These are phyloP conservation scores for Martensiomyces pterosporus DNA, from an alignment of 192 early-diverging fungal genomes.

Conservation along the genomic window DNA sequence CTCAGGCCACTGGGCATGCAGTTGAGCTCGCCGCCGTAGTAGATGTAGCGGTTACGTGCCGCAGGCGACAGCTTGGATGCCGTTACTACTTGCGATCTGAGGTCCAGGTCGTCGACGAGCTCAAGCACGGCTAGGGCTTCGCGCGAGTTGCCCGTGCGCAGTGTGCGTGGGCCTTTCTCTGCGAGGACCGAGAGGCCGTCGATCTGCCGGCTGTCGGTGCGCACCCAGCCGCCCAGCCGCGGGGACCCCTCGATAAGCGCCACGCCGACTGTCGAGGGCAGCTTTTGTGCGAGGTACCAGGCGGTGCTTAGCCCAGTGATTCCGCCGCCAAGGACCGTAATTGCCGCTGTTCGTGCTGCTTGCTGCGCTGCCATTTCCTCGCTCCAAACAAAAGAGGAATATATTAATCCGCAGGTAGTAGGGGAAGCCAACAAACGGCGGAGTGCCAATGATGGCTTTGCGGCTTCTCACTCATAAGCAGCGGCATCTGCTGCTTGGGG, in stretches of 20 bases:
- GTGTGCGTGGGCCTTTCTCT: conserved; percentile 80
- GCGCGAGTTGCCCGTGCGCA: conserved; percentile 64
- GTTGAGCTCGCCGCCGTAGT: conserved; percentile 65
- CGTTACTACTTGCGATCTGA: conserved; percentile 56
- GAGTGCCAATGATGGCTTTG: too few species aligned
- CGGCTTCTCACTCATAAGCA: too few species aligned
- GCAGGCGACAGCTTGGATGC: conserved; percentile 63
- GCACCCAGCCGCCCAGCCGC: conserved; percentile 85
- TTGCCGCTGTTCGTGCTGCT: conserved; percentile 6
- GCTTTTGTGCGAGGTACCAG: conserved; percentile 63
- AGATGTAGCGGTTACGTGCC: conserved; percentile 80
- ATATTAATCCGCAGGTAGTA: too few species aligned
- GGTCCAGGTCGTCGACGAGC: conserved; percentile 65
- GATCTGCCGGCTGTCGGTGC: conserved; percentile 51
- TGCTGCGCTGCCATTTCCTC: conserved; percentile 13
- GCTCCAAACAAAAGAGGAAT: too few species aligned
- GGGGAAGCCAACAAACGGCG: too few species aligned
- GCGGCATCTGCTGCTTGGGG: too few species aligned
- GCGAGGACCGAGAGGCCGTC: conserved; percentile 52
- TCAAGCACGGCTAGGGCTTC: conserved; percentile 73
- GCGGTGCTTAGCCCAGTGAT: conserved; percentile 84
- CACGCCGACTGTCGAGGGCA: conserved; percentile 53
- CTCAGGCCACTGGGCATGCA: conserved; percentile 56
- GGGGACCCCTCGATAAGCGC: conserved; percentile 66
- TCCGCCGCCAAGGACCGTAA: conserved; percentile 88